These are phyloP conservation scores for Sarocladium strictum DNA, from an alignment of 2,329 filamentous ascomycete genomes.

Conservation along the genomic window DNA sequence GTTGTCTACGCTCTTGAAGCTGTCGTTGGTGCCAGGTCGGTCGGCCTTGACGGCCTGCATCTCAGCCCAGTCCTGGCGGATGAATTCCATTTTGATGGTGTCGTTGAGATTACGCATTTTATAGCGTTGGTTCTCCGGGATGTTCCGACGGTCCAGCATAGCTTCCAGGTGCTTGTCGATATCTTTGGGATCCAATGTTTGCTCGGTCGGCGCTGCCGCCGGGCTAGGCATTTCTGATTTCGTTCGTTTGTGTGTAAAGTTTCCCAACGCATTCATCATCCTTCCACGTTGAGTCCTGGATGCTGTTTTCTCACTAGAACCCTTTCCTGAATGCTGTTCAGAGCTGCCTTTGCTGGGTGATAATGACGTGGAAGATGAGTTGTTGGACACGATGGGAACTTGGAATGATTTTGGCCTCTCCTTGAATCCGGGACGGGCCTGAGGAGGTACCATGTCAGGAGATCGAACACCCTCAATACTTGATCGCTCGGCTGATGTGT, in stretches of 20 bases:
- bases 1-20: constrained; percentile 31
- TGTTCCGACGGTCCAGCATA: constrained; percentile 78
- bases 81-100: constrained; percentile 92
- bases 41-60: constrained; percentile 46
- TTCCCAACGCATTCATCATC: constrained; percentile 32
- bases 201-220: constrained; percentile 32
- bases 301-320: constrained; percentile 17
- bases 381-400: constrained; percentile 18
- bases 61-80: constrained; percentile 79
- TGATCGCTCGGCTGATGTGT: constrained; percentile 15
- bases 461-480: constrained; percentile 18
- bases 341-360: constrained; percentile 13
- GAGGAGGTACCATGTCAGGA: constrained; percentile 15
- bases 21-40: constrained; percentile 38
- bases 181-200: constrained; percentile 44
- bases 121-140: constrained; percentile 86
- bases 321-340: background rate
- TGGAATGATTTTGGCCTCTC: constrained; percentile 48
- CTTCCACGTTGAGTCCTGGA: constrained; percentile 34
- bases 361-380: constrained; percentile 14
- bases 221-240: constrained; percentile 30
- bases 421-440: constrained; percentile 25
- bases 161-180: constrained; percentile 54
- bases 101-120: constrained; percentile 89
- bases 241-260: constrained; percentile 30